Evolutionary conservation across 352 stramenopile genomes (phyloP), one percentile per base, ranked within the genome.

Genomic region (Globisporangium paddicum): DNA sequence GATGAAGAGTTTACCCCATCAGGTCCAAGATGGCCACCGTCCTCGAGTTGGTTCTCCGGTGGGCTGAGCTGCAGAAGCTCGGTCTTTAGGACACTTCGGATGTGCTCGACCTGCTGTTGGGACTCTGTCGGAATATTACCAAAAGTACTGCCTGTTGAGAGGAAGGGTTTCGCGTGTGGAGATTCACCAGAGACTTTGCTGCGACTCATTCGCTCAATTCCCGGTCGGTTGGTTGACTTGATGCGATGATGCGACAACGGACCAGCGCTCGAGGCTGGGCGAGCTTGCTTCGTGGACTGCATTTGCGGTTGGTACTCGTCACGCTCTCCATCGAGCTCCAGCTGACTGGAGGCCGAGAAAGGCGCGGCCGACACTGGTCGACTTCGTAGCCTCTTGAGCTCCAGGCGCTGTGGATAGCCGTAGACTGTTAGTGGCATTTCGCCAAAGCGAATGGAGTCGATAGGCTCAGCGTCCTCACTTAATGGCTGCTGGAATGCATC

Each of bases 31-130:
- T 66, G 55, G 9, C 58, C 51, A 19, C 66, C 73, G n/a, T 86
- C 73, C 42, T 86, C 77, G 23, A 78, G 62, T 38, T 87, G 68
- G 46, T 86, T 89, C 60, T 77, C 66, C 0, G 47, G 44, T 11
- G 67, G 65, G 14, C 62, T 72, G 23, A 69, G 45, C 21, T 65
- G 64, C 58, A 89, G 60, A 14, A 87, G 55, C 16, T 79, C 55
- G 1, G 64, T 67, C 62, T 89, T 89, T 21, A 89, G 46, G 5
- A 83, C 45, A 45, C 77, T 89, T 21, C 77, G 68, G 32, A 89
- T 65, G 41, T 87, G 79, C 5, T 89, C 77, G 25, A 71, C 63
- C 26, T 71, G 46, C 38, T 80, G 55, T 9, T 55, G 57, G 10
- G 48, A 30, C 11, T 63, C 58, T 18, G 40, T 49, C 32, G 26